These are phyloP conservation scores for Micromonas pusilla DNA, from an alignment of 139 green algal genomes.

Conservation along the genomic window DNA sequence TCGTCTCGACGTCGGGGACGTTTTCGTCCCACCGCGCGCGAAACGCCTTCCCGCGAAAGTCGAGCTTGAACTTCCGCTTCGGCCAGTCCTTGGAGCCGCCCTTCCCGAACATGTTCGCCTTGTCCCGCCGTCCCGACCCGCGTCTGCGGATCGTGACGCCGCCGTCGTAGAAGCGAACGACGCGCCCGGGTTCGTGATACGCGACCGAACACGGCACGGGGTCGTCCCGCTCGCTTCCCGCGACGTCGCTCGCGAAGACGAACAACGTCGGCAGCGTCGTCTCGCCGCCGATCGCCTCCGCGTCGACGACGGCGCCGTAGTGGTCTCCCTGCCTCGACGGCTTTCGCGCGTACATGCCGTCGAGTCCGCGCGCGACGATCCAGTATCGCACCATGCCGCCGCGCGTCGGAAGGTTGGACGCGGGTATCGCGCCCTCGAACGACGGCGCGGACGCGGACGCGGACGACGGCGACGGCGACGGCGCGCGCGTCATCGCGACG, in stretches of 20 bases:
- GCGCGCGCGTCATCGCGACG: not conserved
- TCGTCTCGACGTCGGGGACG: not conserved
- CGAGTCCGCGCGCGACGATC: no score
- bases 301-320: not conserved
- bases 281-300: not conserved
- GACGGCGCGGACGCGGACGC: no score
- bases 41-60: conserved; percentile 32
- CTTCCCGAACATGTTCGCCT: not conserved
- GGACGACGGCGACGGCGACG: not conserved
- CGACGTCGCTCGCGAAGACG: not conserved
- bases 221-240: not conserved
- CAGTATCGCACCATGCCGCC: not conserved
- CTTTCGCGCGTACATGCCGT: no score
- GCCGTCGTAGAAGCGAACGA: not conserved
- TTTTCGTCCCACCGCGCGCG: not conserved
- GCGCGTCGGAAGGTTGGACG: not conserved
- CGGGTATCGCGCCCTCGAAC: not conserved
- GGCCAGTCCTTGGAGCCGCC: conserved; percentile 45
- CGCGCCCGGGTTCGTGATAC: no score
- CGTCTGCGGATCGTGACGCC: not conserved
- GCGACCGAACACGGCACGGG: not conserved
- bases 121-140: not conserved
- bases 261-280: not conserved
- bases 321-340: no score
- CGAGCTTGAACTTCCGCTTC: conserved; percentile 74